Evolutionary conservation across 257 asterid genomes (phyloP).

Genomic region (Haberlea rhodopensis): DNA sequence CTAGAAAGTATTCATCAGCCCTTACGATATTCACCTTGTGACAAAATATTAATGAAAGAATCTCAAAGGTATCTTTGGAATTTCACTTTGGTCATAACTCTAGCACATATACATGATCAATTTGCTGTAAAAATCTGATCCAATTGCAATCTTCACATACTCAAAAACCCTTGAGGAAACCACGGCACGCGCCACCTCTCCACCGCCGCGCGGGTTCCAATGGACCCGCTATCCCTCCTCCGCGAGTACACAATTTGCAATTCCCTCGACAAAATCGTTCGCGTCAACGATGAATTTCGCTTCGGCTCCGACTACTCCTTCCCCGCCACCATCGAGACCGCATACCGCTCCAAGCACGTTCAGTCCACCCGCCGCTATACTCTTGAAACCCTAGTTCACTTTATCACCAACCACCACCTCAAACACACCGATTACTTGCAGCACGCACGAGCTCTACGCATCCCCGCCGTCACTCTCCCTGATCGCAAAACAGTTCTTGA

Average conservation of each 20-base stretch:
- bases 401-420: conserved; percentile 73
- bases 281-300: conserved; percentile 68
- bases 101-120: too few species aligned
- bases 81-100: too few species aligned
- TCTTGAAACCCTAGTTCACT: conserved; percentile 90
- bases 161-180: not conserved
- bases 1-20: too few species aligned
- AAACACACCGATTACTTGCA: conserved; percentile 83
- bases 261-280: conserved; percentile 58
- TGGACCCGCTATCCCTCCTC: conserved; percentile 92
- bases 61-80: too few species aligned
- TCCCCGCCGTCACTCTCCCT: conserved; percentile 75
- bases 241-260: conserved; percentile 79
- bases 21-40: too few species aligned
- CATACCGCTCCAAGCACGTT: conserved; percentile 75
- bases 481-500: conserved; percentile 85
- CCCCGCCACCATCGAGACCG: conserved; percentile 79
- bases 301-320: conserved; percentile 81
- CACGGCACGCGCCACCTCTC: not conserved
- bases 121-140: too few species aligned
- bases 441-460: conserved; percentile 69
- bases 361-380: conserved; percentile 75
- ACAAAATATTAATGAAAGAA: too few species aligned
- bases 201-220: conserved; percentile 20
- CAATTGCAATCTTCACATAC: too few species aligned